Evolutionary conservation across 129 eudicot genomes (phyloP).

Genomic region (Lactuca sativa): DNA sequence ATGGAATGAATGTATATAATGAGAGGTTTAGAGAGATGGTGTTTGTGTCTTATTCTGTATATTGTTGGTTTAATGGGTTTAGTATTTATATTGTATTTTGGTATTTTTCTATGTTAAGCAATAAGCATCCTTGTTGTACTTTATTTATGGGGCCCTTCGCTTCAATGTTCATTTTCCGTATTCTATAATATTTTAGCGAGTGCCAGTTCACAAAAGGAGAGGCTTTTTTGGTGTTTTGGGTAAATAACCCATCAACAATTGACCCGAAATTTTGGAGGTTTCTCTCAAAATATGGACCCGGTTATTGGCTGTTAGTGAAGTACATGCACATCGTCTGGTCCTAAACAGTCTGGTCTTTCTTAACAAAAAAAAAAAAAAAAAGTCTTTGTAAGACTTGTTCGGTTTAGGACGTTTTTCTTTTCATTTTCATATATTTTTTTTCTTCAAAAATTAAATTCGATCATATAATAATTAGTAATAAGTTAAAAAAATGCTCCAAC

Average conservation of each 20-base stretch:
- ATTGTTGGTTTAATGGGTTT: neutral
- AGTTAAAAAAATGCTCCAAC: too few species aligned
- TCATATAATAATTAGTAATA: too few species aligned
- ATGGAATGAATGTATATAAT: too few species aligned
- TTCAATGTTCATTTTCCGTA: neutral
- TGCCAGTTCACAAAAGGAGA: neutral
- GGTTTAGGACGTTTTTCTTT: too few species aligned
- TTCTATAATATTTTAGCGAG: neutral
- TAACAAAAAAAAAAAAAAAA: too few species aligned
- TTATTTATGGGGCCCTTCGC: neutral
- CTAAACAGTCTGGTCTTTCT: too few species aligned
- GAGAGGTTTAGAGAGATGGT: neutral
- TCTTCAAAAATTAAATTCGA: too few species aligned
- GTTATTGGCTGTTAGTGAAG: conserved; percentile 3
- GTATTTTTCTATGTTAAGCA: conserved; percentile 5
- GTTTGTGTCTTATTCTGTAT: neutral
- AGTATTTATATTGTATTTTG: neutral
- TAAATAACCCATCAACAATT: neutral
- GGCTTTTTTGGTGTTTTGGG: neutral
- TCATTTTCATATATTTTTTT: too few species aligned
- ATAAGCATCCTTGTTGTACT: conserved; percentile 6
- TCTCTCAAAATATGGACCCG: neutral
- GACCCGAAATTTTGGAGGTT: neutral
- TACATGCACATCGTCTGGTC: neutral
- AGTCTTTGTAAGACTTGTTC: too few species aligned